Percentiles rank a stretch among this genome's conserved stretches.
Evolutionary conservation across 768 basidiomycete genomes (phyloP).

Genomic region (Asterophora parasitica): DNA sequence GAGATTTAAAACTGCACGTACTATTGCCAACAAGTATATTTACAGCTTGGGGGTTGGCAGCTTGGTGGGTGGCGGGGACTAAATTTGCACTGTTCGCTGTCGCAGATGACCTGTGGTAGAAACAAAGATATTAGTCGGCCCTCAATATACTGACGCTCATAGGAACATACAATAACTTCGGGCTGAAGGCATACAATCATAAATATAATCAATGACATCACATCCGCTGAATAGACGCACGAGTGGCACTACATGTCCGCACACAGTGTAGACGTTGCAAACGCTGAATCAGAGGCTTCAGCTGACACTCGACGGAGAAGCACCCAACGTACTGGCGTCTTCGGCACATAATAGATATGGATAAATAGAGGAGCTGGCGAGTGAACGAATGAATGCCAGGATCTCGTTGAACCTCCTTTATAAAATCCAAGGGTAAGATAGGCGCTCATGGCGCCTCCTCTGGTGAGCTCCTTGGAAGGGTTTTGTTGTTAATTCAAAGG

Average conservation of each 20-base stretch:
- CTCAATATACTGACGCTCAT: slow-evolving; percentile 16
- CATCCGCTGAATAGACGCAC: neutral
- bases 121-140: neutral
- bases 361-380: neutral
- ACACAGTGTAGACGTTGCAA: slow-evolving; percentile 9
- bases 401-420: neutral
- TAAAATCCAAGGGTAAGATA: neutral
- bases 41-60: slow-evolving; percentile 41
- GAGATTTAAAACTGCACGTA: slow-evolving; percentile 21
- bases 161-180: slow-evolving; percentile 22
- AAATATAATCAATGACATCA: neutral
- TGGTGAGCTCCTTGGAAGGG: neutral
- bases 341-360: slow-evolving; percentile 10
- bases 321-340: slow-evolving; percentile 8
- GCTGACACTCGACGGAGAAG: neutral
- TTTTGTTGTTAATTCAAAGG: neutral
- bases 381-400: neutral
- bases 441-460: neutral
- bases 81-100: slow-evolving; percentile 41
- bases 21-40: slow-evolving; percentile 39
- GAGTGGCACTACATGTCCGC: slow-evolving; percentile 11
- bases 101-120: slow-evolving; percentile 41
- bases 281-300: slow-evolving; percentile 4
- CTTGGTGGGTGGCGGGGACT: slow-evolving; percentile 44
- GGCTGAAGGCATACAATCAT: slow-evolving; percentile 9